Conservation (phyloP, 805 yeast species). For the Kodamaea kaohsiungensis region DNA sequence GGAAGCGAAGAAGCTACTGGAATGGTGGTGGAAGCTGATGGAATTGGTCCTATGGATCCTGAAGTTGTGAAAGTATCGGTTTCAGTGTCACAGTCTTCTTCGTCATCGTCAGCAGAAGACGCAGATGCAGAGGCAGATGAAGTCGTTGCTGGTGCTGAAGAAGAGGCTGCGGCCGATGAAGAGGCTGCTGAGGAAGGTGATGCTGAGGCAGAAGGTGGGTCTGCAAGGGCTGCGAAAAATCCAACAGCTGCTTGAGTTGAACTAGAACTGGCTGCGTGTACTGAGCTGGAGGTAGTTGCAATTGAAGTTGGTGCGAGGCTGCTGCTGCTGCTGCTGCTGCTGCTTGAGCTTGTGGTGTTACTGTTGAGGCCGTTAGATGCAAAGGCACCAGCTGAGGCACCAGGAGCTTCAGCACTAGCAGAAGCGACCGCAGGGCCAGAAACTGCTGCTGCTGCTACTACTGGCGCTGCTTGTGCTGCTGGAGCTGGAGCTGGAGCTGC, state of each 20-base stretch:
- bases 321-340: no score
- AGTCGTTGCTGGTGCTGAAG: constrained; percentile 1
- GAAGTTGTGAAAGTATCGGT: not conserved
- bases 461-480: constrained; percentile 2
- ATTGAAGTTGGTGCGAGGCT: no score
- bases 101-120: constrained; percentile 15
- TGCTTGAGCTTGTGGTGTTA: constrained; percentile 4
- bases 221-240: constrained; percentile 6
- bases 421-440: not conserved
- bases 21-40: not conserved
- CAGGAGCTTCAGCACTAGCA: not conserved
- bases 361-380: constrained; percentile 10
- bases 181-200: constrained; percentile 4
- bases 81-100: constrained; percentile 11
- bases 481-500: constrained; percentile 9
- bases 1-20: not conserved
- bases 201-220: constrained; percentile 1
- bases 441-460: constrained; percentile 10
- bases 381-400: constrained; percentile 9
- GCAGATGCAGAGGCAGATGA: constrained; percentile 1
- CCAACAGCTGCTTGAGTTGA: not conserved
- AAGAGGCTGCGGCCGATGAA: not conserved
- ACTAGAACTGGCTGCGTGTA: constrained; percentile 7
- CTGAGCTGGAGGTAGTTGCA: constrained; percentile 9
- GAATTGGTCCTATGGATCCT: not conserved